phyloP scores from a whole-genome alignment of 495 filamentous ascomycete genomes.

The Hypoxylon lienhwacheense region DNA sequence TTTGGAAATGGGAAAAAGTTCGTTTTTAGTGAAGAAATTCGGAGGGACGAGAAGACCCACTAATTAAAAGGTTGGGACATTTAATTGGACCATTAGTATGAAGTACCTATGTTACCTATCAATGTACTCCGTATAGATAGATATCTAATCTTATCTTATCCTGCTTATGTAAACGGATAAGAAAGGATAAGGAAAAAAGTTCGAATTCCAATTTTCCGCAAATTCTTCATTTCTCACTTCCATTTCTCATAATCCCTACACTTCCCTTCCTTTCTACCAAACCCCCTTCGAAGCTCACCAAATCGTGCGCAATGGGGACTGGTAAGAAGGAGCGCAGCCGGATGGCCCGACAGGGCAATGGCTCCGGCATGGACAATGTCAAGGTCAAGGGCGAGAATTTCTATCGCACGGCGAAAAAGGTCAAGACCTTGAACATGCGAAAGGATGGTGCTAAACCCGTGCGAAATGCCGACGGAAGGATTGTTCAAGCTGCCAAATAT shows the following conservation, averaged over 20 bases:
- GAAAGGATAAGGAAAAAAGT: conserved; percentile 28
- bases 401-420: conserved; percentile 85
- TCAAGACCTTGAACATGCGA: conserved; percentile 81
- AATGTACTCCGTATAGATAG: conserved; percentile 8
- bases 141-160: background rate
- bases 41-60: too few species aligned
- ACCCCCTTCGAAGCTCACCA: conserved; percentile 25
- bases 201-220: conserved; percentile 27
- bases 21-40: too few species aligned
- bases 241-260: conserved; percentile 6
- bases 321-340: conserved; percentile 90
- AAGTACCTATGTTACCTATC: too few species aligned
- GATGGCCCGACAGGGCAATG: conserved; percentile 76
- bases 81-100: too few species aligned
- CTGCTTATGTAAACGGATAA: background rate
- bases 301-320: conserved; percentile 72
- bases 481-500: conserved; percentile 81
- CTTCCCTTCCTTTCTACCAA: conserved; percentile 12
- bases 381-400: conserved; percentile 95
- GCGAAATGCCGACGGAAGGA: conserved; percentile 70
- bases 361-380: conserved; percentile 87
- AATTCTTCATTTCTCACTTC: conserved; percentile 15
- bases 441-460: conserved; percentile 71
- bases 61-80: too few species aligned
- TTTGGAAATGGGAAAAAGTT: too few species aligned